A percentile compares a stretch with the other conserved stretches of the same genome.
Conservation (phyloP, 179 eudicot genomes). For the Spergularia azorica region DNA sequence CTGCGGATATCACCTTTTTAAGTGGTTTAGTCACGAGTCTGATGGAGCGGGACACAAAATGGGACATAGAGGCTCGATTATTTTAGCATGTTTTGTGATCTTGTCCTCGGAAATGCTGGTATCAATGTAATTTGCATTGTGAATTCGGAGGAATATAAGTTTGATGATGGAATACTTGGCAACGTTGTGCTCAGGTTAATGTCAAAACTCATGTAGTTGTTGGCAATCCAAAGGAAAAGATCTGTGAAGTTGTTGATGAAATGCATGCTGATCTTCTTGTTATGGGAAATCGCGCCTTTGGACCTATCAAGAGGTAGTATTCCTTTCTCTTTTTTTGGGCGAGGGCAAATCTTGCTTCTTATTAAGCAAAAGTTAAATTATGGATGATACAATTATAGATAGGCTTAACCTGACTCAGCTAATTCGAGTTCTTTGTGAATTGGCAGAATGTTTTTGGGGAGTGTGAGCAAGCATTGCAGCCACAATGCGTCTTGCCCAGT, state of each 20-base stretch:
- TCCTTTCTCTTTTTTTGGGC: no score
- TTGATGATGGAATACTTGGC: not conserved
- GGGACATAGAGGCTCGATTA: no score
- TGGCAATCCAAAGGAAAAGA: slow-evolving; percentile 84
- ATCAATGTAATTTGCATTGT: no score
- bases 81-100: no score
- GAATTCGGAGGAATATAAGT: not conserved
- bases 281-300: slow-evolving; percentile 78
- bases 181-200: slow-evolving; percentile 37
- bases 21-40: no score
- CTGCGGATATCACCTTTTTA: no score
- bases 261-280: slow-evolving; percentile 80
- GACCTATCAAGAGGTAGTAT: slow-evolving; percentile 77
- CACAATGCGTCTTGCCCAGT: slow-evolving; percentile 73
- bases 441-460: slow-evolving; percentile 75
- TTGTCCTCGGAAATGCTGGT: no score
- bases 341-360: slow-evolving; percentile 11
- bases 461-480: slow-evolving; percentile 78
- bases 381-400: not conserved
- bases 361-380: slow-evolving; percentile 1
- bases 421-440: slow-evolving; percentile 1
- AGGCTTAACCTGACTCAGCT: not conserved
- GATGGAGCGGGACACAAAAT: no score
- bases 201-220: slow-evolving; percentile 54
- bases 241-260: slow-evolving; percentile 71